Conservation (phyloP, 176 grass and related monocot genomes). For the Oryza officinalis region DNA sequence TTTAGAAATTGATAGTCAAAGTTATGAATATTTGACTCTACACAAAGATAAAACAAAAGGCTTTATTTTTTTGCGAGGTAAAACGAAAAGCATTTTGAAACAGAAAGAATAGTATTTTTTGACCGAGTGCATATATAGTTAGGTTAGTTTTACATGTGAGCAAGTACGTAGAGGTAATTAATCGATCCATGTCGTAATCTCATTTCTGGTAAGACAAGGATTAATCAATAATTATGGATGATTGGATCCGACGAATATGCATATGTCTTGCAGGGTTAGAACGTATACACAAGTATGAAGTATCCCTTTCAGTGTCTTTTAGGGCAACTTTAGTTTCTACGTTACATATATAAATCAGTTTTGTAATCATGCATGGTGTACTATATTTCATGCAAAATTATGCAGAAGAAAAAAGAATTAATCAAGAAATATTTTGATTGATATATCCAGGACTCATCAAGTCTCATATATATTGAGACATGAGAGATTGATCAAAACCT, state of each 20-base stretch:
- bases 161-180: neutral
- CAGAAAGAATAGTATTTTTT: neutral
- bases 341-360: neutral
- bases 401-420: neutral
- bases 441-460: neutral
- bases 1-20: no score
- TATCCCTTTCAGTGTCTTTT: constrained; percentile 21
- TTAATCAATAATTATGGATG: neutral
- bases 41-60: no score
- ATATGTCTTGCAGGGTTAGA: neutral
- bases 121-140: neutral
- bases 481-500: no score
- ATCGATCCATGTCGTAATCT: constrained; percentile 13
- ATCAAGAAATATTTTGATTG: neutral
- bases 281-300: neutral
- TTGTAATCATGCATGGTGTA: neutral
- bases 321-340: neutral
- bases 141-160: neutral
- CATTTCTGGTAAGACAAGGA: constrained; percentile 26
- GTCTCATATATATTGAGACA: neutral
- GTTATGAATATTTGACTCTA: no score
- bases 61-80: no score
- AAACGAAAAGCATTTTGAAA: no score
- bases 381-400: constrained; percentile 7
- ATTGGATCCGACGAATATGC: constrained; percentile 2